Base-by-base conservation (phyloP, 2,329 filamentous ascomycete species). In the Ceratocystis smalleyi region DNA sequence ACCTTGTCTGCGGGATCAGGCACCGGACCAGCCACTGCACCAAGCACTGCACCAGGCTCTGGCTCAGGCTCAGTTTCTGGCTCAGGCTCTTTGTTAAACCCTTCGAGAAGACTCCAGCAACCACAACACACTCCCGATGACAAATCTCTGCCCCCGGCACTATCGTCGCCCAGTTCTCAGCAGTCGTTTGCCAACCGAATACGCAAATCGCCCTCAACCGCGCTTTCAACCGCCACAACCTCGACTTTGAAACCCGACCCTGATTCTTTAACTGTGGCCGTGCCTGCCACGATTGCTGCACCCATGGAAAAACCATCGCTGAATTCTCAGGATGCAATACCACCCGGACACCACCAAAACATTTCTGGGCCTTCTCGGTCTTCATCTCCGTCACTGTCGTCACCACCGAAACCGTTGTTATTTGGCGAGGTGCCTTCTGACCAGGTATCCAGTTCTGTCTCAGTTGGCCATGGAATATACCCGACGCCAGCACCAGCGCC, bases 351-450 rank as follows among this genome's bases (percentile, higher is more conserved):
- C n/a, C 30, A n/a, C 19, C 30, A 35, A 32, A 19, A 61, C 63
- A 45, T 43, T 32, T 30, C 54, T 35, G 54, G 8, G 32, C 43
- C 61, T 57, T 35, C 47, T 45, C 49, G 57, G 19, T 43, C 35
- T 10, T 43, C 57, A 22, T 27, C 45, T 12, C n/a, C 40, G 10
- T 12, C 61, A 6, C 45, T 40, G 35, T 12, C 35, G 10, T 7
- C 66, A 68, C 22, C 19, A 51, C 22, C 43, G 2, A 57, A 61
- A 22, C 45, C 60, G 67, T 81, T 88, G 43, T 75, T 91, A 22
- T 92, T 92, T 75, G 88, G 88, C 45, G 89, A 91, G 73, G 81
- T 91, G 68, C 75, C 84, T 32, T 79, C 24, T 40, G 35, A 55
- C 61, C 27, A 65, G 59, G 83, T n/a, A 77, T 83, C 45, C 78